phyloP scores from a whole-genome alignment of 2,329 filamentous ascomycete genomes.

The Xylaria multiplex region DNA sequence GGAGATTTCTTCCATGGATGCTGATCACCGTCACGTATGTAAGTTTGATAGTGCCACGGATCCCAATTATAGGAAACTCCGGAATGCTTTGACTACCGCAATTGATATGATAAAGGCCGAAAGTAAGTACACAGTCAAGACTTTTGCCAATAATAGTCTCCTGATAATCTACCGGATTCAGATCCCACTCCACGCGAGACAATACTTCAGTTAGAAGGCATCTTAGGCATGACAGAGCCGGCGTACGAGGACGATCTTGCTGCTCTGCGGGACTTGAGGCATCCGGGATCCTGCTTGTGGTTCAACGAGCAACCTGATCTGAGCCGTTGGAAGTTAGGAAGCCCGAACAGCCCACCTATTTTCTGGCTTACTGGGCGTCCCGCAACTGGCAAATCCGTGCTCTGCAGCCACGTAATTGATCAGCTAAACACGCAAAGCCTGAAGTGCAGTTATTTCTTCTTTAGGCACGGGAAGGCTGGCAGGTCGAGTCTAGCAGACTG shows the following conservation, averaged over 20 bases:
- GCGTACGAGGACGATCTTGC: conserved; percentile 43
- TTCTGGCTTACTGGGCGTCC: conserved; percentile 50
- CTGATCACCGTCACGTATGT: conserved; percentile 51
- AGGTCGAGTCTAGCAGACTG: conserved; percentile 43
- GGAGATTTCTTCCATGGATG: conserved; percentile 46
- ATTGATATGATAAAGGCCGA: conserved; percentile 42
- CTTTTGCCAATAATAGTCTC: conserved; percentile 23
- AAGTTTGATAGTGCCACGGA: conserved; percentile 49
- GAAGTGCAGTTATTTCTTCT: conserved; percentile 48
- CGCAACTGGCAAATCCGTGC: conserved; percentile 51
- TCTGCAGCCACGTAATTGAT: conserved; percentile 48
- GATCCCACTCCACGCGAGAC: conserved; percentile 25
- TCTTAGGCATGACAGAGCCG: conserved; percentile 39
- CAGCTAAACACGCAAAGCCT: conserved; percentile 37
- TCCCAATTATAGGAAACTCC: conserved; percentile 49
- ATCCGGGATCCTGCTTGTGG: conserved; percentile 49
- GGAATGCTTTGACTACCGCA: conserved; percentile 47
- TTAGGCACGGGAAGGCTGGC: conserved; percentile 40
- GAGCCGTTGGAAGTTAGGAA: conserved; percentile 40
- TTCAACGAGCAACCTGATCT: conserved; percentile 43
- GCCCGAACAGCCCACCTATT: conserved; percentile 34
- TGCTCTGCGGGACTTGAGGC: conserved; percentile 41
- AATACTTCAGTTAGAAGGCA: conserved; percentile 34
- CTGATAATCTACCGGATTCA: conserved; percentile 24
- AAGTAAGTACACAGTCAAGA: conserved; percentile 21